Evolutionary conservation across 1,139 yeast species (phyloP).

Genomic region (Magnusiomyces clavatus): DNA sequence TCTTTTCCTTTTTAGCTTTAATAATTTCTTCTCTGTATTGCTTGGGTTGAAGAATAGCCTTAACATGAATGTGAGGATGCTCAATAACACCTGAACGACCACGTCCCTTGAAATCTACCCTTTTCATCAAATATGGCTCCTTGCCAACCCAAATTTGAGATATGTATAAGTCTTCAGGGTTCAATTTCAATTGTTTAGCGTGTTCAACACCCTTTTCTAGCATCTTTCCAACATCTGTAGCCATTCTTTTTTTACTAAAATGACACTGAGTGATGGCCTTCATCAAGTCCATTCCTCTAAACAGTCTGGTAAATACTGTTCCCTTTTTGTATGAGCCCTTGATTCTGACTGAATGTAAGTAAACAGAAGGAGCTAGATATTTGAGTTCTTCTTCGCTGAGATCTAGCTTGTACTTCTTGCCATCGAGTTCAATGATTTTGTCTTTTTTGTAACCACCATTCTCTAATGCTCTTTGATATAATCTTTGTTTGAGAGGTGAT

Average conservation of each 20-base stretch:
- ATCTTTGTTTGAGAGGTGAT: constrained; percentile 64
- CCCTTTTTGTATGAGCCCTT: constrained; percentile 86
- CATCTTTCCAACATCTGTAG: constrained; percentile 71
- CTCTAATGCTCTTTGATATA: constrained; percentile 55
- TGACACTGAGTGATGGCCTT: constrained; percentile 90
- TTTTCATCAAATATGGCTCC: constrained; percentile 66
- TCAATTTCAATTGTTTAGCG: constrained; percentile 51
- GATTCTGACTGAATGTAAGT: constrained; percentile 66
- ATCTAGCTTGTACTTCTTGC: constrained; percentile 47
- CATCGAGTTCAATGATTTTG: constrained; percentile 41
- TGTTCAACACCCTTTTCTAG: constrained; percentile 66
- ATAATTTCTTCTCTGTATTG: constrained; percentile 47
- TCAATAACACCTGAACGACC: constrained; percentile 77
- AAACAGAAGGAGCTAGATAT: constrained; percentile 77
- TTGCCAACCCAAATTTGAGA: constrained; percentile 89
- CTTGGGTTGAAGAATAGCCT: constrained; percentile 62
- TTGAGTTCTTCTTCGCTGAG: constrained; percentile 59
- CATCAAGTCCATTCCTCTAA: constrained; percentile 60
- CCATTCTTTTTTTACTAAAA: constrained; percentile 72
- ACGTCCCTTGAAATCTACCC: constrained; percentile 83
- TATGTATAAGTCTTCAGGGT: constrained; percentile 58
- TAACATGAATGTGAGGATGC: constrained; percentile 74
- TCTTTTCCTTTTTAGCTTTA: constrained; percentile 39
- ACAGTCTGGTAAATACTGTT: constrained; percentile 67
- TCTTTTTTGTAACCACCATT: constrained; percentile 41